Percentiles rank a stretch among this genome's conserved stretches.
Conservation (phyloP, 1,139 yeast species). For the Geotrichum bryndzae region DNA sequence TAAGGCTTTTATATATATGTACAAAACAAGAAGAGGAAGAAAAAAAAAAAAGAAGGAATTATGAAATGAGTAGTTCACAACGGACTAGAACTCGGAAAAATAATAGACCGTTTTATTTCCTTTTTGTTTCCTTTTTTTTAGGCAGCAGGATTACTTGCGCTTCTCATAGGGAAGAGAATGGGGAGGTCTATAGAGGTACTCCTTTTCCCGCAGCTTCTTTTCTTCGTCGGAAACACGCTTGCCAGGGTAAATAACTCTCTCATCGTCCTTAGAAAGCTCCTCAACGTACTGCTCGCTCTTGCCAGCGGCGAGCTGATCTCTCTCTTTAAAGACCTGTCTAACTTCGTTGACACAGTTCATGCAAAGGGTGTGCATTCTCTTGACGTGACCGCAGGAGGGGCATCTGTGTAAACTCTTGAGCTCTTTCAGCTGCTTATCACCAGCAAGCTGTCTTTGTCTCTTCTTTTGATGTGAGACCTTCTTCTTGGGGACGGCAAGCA, state of each 20-base stretch:
- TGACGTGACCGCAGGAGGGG: constrained; percentile 91
- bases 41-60: background rate
- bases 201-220: constrained; percentile 49
- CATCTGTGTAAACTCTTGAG: constrained; percentile 77
- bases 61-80: no score
- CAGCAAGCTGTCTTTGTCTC: constrained; percentile 75
- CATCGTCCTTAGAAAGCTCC: constrained; percentile 48
- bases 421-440: constrained; percentile 70
- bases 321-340: constrained; percentile 61
- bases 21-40: background rate
- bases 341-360: constrained; percentile 88
- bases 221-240: constrained; percentile 51
- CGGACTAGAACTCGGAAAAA: background rate
- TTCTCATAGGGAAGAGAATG: constrained; percentile 49
- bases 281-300: constrained; percentile 39
- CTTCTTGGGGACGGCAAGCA: constrained; percentile 89
- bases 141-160: constrained; percentile 12
- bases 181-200: constrained; percentile 60
- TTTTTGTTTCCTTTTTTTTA: background rate
- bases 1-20: background rate
- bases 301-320: constrained; percentile 29
- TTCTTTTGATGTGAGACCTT: constrained; percentile 81
- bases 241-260: constrained; percentile 67
- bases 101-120: background rate
- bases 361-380: constrained; percentile 84